phyloP scores from a whole-genome alignment of 2,329 filamentous ascomycete species.

The Fusarium sp. region DNA sequence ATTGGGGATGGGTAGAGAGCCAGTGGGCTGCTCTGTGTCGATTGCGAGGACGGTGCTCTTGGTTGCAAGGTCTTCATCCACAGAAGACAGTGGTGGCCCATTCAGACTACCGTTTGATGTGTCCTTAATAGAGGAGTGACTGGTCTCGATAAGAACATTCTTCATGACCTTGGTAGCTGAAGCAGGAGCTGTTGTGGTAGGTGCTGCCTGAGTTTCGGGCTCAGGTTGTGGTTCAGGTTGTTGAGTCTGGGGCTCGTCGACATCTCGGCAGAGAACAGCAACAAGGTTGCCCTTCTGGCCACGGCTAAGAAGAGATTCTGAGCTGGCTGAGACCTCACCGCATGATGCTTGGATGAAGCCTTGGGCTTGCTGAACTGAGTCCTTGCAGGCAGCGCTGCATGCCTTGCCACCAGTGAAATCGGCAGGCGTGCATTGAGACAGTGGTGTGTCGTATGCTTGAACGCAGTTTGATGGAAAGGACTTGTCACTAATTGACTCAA shows the following conservation, averaged over 20 bases:
- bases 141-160: slow-evolving; percentile 38
- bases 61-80: slow-evolving; percentile 39
- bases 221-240: slow-evolving; percentile 19
- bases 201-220: slow-evolving; percentile 10
- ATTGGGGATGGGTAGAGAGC: slow-evolving; percentile 34
- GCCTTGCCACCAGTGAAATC: slow-evolving; percentile 55
- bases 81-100: slow-evolving; percentile 29
- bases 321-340: slow-evolving; percentile 39
- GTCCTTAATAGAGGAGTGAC: not conserved
- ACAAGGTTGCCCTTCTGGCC: slow-evolving; percentile 56
- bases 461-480: slow-evolving; percentile 56
- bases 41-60: slow-evolving; percentile 41
- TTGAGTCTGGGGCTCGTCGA: slow-evolving; percentile 28
- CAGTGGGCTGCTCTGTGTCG: slow-evolving; percentile 40
- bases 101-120: slow-evolving; percentile 14
- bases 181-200: slow-evolving; percentile 16
- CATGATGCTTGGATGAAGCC: slow-evolving; percentile 50
- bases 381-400: slow-evolving; percentile 57
- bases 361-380: slow-evolving; percentile 49
- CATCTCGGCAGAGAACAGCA: slow-evolving; percentile 53
- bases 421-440: slow-evolving; percentile 53
- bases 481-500: slow-evolving; percentile 57
- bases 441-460: slow-evolving; percentile 58
- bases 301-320: slow-evolving; percentile 55
- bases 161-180: slow-evolving; percentile 25